phyloP scores from a whole-genome alignment of 192 early-diverging fungal species.

The Neocallimastix lanati region DNA sequence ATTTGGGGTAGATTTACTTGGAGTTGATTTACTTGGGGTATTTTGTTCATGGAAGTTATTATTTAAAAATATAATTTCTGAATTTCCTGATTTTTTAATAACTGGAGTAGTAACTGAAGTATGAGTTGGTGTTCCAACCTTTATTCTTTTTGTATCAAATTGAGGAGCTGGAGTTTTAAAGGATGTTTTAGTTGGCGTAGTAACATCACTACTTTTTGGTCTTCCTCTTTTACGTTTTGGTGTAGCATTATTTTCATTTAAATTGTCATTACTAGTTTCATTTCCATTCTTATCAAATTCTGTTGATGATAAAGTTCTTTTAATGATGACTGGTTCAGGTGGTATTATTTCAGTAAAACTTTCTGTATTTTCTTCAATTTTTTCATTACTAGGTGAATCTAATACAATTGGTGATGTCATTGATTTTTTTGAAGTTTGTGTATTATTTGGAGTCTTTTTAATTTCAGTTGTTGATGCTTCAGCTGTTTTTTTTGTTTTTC shows the following conservation, averaged over 20 bases:
- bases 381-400: background rate
- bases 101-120: background rate
- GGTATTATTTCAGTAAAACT: background rate
- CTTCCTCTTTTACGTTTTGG: background rate
- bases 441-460: background rate
- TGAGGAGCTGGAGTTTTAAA: background rate
- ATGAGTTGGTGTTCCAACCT: background rate
- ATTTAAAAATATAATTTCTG: background rate
- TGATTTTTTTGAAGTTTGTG: background rate
- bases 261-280: background rate
- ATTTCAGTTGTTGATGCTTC: background rate
- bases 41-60: background rate
- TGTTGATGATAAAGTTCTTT: background rate
- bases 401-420: background rate
- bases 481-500: background rate
- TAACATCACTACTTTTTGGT: background rate
- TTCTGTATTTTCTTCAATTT: background rate
- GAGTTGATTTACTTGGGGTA: too few species aligned
- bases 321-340: background rate
- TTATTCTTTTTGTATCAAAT: background rate
- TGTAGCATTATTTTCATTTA: background rate
- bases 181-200: background rate
- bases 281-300: background rate
- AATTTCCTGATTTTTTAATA: background rate
- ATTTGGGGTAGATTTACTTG: too few species aligned